A percentile compares a stretch with the other conserved stretches of the same genome.
Evolutionary conservation across 495 filamentous ascomycete species (phyloP).

Genomic region (Trypethelium eluteriae): DNA sequence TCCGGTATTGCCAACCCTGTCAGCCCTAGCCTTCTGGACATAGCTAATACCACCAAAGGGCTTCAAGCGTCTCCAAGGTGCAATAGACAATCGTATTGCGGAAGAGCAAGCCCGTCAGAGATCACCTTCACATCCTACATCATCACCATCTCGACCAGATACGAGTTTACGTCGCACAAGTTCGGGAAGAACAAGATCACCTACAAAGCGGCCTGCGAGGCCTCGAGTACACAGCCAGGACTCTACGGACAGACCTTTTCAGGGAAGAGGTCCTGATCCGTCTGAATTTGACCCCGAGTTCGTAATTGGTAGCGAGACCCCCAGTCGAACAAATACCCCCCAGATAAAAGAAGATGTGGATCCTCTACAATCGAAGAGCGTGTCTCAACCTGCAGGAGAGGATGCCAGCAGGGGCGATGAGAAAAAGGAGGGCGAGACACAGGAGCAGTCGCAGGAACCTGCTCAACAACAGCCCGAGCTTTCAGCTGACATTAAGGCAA

Average conservation of each 20-base stretch:
- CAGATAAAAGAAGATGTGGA: constrained; percentile 21
- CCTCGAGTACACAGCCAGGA: constrained; percentile 38
- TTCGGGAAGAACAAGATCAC: constrained; percentile 32
- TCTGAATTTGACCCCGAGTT: constrained; percentile 76
- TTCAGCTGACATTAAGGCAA: constrained; percentile 62
- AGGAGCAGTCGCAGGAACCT: constrained; percentile 8
- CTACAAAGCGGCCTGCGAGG: constrained; percentile 25
- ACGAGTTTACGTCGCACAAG: constrained; percentile 40
- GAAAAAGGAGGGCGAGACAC: constrained; percentile 18
- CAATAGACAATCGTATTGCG: constrained; percentile 64
- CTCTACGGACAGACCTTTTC: constrained; percentile 44
- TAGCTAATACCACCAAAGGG: constrained; percentile 4
- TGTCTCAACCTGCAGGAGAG: constrained; percentile 4
- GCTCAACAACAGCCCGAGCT: constrained; percentile 43
- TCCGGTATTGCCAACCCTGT: background rate
- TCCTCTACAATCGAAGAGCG: constrained; percentile 10
- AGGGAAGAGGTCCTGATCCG: constrained; percentile 61
- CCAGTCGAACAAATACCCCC: constrained; percentile 51
- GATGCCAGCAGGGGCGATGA: constrained; percentile 7
- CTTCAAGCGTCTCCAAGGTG: constrained; percentile 52
- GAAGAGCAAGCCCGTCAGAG: constrained; percentile 80
- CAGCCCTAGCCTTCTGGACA: background rate
- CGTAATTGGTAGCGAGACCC: constrained; percentile 46
- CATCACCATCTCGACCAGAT: constrained; percentile 25
- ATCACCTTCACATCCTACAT: constrained; percentile 44